Conservation (phyloP, 2,329 filamentous ascomycete species). For the Pyrenochaeta sp. region DNA sequence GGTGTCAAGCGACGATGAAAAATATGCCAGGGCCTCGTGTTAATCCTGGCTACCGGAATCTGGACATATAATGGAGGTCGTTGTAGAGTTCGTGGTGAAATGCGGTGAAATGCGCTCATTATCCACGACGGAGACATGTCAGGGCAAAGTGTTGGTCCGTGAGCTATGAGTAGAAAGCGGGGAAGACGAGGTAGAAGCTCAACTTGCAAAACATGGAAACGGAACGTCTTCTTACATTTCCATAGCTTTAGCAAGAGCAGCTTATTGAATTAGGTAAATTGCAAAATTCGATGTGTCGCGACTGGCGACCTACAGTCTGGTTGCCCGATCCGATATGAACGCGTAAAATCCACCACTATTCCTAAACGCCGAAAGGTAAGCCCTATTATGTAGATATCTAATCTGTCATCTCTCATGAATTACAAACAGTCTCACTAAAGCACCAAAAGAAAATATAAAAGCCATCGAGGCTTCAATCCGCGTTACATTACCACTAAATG, state of each 20-base stretch:
- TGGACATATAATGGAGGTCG: neutral
- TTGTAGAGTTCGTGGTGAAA: neutral
- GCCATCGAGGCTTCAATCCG: neutral
- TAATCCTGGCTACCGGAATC: neutral
- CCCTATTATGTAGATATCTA: slow-evolving; percentile 9
- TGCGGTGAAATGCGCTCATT: slow-evolving; percentile 17
- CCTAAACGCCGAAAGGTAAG: slow-evolving; percentile 13
- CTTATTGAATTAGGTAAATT: neutral
- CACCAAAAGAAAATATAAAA: neutral
- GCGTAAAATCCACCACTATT: slow-evolving; percentile 1
- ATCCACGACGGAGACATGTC: neutral
- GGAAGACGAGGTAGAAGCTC: neutral
- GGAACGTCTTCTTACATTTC: neutral
- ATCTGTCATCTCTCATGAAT: slow-evolving; percentile 4
- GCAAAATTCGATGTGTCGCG: slow-evolving; percentile 8
- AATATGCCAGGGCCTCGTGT: neutral
- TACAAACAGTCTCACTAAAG: slow-evolving; percentile 1
- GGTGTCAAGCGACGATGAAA: neutral
- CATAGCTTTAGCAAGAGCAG: neutral
- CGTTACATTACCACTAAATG: neutral
- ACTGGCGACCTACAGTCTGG: slow-evolving; percentile 14
- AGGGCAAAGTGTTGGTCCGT: neutral
- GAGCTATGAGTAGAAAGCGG: neutral
- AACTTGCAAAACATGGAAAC: neutral
- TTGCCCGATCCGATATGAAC: slow-evolving; percentile 11